These are phyloP conservation scores for Volvox reticuliferus DNA, from an alignment of 139 green algal species.

Conservation along the genomic window DNA sequence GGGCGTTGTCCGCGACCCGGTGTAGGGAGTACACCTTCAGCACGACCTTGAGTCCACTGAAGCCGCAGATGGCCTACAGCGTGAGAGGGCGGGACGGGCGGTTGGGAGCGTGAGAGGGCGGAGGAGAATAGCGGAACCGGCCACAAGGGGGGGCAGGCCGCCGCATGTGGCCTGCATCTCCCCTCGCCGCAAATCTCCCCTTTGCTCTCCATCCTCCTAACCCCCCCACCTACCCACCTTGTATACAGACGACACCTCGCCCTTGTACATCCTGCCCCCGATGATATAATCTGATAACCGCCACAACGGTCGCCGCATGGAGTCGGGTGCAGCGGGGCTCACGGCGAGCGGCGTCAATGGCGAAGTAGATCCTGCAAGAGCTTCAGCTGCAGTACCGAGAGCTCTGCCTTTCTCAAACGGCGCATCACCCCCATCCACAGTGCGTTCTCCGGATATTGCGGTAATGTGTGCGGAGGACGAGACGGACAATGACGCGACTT, in stretches of 20 bases:
- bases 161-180: too few relatives aligned
- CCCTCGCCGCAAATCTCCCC: too few relatives aligned
- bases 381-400: neutral
- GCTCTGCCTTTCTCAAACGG: too few relatives aligned
- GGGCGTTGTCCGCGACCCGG: neutral
- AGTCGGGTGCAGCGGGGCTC: neutral
- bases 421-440: too few relatives aligned
- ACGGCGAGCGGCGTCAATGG: neutral
- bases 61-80: conserved; percentile 1
- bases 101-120: neutral
- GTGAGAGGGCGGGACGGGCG: too few relatives aligned
- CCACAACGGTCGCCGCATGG: conserved; percentile 40
- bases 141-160: too few relatives aligned
- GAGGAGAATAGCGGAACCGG: neutral
- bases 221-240: conserved; percentile 10
- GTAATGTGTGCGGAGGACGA: too few relatives aligned
- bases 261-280: neutral
- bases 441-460: too few relatives aligned
- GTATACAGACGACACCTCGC: conserved; percentile 18
- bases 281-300: neutral
- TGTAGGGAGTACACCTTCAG: conserved; percentile 40
- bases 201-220: neutral
- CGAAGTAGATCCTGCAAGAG: neutral
- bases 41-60: neutral
- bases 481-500: too few relatives aligned